phyloP scores from a whole-genome alignment of 495 filamentous ascomycete species.

The Glarea lozoyensis region DNA sequence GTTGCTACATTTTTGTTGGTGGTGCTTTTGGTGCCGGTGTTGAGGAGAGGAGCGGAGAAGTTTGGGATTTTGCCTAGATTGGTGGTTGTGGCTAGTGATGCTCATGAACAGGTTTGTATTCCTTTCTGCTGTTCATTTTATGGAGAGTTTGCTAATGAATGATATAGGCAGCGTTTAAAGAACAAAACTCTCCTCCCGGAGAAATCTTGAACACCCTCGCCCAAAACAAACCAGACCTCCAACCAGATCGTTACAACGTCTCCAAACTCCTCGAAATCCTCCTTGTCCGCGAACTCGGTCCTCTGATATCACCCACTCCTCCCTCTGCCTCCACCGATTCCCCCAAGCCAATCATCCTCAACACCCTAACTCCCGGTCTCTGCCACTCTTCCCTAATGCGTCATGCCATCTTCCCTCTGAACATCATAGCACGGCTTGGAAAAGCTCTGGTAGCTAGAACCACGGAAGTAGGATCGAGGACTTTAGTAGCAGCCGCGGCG shows the following conservation, averaged over 20 bases:
- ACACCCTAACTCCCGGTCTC: conserved; percentile 29
- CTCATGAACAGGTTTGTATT: conserved; percentile 22
- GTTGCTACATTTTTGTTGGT: conserved; percentile 15
- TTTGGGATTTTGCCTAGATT: neutral
- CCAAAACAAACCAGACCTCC: conserved; percentile 18
- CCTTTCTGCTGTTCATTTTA: no score
- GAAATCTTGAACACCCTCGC: conserved; percentile 29
- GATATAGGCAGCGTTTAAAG: conserved; percentile 19
- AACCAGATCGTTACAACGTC: conserved; percentile 28
- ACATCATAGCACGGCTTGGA: neutral
- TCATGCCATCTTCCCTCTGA: conserved; percentile 4
- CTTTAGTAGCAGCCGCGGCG: conserved; percentile 1
- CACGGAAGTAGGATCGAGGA: conserved; percentile 12
- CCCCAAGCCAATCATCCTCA: conserved; percentile 30
- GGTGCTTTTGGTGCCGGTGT: conserved; percentile 11
- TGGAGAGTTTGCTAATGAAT: neutral
- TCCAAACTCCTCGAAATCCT: conserved; percentile 44
- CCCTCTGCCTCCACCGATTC: conserved; percentile 15
- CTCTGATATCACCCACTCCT: conserved; percentile 13
- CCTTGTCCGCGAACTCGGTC: conserved; percentile 34
- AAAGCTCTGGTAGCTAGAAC: conserved; percentile 13
- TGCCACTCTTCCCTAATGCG: conserved; percentile 28
- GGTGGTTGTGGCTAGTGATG: conserved; percentile 31
- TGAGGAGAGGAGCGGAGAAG: conserved; percentile 5
- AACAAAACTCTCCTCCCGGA: conserved; percentile 19